Percentiles rank a stretch among this genome's conserved stretches.
phyloP scores from a whole-genome alignment of 805 yeast genomes.

The Hermanozyma aechmeae region DNA sequence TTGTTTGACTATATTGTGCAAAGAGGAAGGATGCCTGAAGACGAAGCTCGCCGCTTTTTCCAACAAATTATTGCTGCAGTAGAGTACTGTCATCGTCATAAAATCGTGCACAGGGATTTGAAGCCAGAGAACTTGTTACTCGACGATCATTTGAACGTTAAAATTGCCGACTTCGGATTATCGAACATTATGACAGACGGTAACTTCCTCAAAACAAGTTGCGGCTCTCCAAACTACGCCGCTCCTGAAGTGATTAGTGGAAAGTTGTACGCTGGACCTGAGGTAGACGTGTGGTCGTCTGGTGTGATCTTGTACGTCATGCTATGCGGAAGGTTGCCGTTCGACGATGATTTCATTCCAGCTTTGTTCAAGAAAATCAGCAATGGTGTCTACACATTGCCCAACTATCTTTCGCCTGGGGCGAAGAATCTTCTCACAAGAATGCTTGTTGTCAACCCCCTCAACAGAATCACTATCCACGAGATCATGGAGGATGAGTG shows the following conservation, averaged over 20 bases:
- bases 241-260: constrained; percentile 97
- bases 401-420: constrained; percentile 77
- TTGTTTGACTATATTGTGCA: constrained; percentile 92
- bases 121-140: constrained; percentile 89
- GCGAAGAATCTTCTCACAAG: constrained; percentile 74
- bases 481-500: constrained; percentile 92
- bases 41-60: constrained; percentile 85
- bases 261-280: constrained; percentile 93
- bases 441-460: constrained; percentile 92
- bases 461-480: constrained; percentile 85
- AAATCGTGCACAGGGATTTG: constrained; percentile 92
- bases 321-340: constrained; percentile 92
- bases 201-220: constrained; percentile 84
- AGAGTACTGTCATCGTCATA: constrained; percentile 92
- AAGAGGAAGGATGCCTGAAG: constrained; percentile 85
- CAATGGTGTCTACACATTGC: constrained; percentile 87
- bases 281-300: constrained; percentile 96
- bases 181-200: constrained; percentile 98
- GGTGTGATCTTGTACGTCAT: constrained; percentile 93
- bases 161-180: constrained; percentile 93
- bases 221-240: constrained; percentile 96
- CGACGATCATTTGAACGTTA: constrained; percentile 85
- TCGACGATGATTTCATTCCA: constrained; percentile 94
- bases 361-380: constrained; percentile 86
- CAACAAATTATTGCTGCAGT: constrained; percentile 96